Base-by-base conservation (phyloP, 148 eudicot genomes). In the Vaccinium macrocarpon region DNA sequence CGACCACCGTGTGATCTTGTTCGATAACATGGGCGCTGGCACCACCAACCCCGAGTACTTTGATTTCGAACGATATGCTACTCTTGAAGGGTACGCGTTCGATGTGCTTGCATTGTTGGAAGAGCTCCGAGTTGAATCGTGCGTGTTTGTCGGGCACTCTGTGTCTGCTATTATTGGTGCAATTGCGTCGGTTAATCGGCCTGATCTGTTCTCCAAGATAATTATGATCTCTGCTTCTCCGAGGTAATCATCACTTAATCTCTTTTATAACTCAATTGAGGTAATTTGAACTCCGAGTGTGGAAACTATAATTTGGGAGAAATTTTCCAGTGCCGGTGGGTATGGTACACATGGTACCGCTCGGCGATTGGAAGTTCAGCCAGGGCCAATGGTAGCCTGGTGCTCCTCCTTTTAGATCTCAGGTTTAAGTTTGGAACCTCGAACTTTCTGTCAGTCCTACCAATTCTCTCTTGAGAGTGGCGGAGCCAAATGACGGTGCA, bases 1-100 rank as follows among this genome's bases (percentile, higher is more conserved):
- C 23, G 87, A 91, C 1, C 89, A 94, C 86, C 87, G 88, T 16
- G 96, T 96, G 15, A 82, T 96, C 5, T 64, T 96, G 29, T 96
- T 86, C 81, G 99, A 96, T 52, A 94, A 93, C 73, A 96, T 96
- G 95, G 98, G 99, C 10, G 95, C 98, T 8, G 99, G 99, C 2
- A 91, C 99, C 21, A 96, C 98, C 13, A 95, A 96, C 82, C 98
- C 99, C 2, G 98, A 94, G 0, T 93, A 89, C 88, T 94, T 94
- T 64, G 97, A 93, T 82, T 96, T 94, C 62, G 94, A 94, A 0
- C 87, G 97, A 46, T 94, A 93, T 50, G 84, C 97, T 0, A 85
- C 89, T 0, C 89, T 94, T 1, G 93, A 94, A 66, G 99, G 99
- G 0, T 96, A 84, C 64, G 91, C 98, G 2, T 88, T 85, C 50